Base-by-base conservation (phyloP, 164 flowering plant species). In the Annona cherimola region DNA sequence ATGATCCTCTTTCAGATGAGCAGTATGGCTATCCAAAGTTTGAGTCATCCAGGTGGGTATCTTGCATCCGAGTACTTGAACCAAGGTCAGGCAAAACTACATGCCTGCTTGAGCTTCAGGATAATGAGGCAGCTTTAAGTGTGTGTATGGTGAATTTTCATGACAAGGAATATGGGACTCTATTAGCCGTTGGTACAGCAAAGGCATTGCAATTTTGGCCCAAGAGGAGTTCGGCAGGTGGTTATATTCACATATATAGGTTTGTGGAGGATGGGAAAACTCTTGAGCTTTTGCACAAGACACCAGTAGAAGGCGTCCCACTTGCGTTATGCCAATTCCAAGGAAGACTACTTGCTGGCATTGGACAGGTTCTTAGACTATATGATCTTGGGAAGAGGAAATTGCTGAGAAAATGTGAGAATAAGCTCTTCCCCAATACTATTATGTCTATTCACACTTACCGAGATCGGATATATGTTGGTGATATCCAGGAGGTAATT, bases 1-100 rank as follows among this genome's bases (percentile, higher is more conserved):
- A 87, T 61, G 94, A 92, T 74, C 93, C 93, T 16, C 90, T 90
- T 42, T 86, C 97, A 41, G 99, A 96, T 84, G 99, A 96, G 80
- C 98, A 96, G 76, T 96, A 91, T 80, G 99, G 99, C 62, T 96
- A 93, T 82, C 99, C 98, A 1, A 96, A 96, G 82, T 85, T 92
- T 43, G 99, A 93, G 77, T 86, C 98, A 19, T 91, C 85, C 4
- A 93, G 82, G 81, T 96, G 99, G 99, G 99, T 86, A 74, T 96
- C 99, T 76, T 96, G 99, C 79, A 92, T 96, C 78, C 83, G 99
- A 78, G 93, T 96, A 73, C 90, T 96, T 72, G 99, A 96, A 59
- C 97, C 99, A 35, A 90, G 81, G 87, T 70, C 91, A 7, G 83
- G 89, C 11, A 83, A 69, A 41, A 93, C 98, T 39, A 90, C 97